A percentile compares a stretch with the other conserved stretches of the same genome.
phyloP scores from a whole-genome alignment of 129 eudicot species.

The Centella asiatica region DNA sequence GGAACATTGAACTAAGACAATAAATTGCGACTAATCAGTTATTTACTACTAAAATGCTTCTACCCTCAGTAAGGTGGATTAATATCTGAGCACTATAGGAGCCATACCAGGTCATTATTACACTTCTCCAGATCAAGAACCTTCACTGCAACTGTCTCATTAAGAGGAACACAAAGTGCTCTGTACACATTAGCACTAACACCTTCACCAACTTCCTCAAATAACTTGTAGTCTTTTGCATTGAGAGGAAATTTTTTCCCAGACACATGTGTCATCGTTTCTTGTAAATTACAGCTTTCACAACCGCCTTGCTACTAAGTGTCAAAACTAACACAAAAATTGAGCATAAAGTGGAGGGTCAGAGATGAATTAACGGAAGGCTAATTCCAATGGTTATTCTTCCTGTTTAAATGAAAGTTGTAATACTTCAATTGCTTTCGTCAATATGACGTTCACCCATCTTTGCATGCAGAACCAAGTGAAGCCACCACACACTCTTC shows the following conservation, averaged over 20 bases:
- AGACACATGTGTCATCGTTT: constrained; percentile 34
- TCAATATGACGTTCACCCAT: not conserved
- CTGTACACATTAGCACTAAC: constrained; percentile 89
- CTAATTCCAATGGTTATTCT: constrained; percentile 23
- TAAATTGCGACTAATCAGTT: not conserved
- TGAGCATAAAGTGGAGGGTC: constrained; percentile 1
- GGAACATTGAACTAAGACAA: not conserved
- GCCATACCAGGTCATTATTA: constrained; percentile 80
- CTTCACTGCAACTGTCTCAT: constrained; percentile 80
- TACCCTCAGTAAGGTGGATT: not conserved
- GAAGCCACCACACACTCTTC: not conserved
- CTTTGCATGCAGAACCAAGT: not conserved
- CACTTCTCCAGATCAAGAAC: constrained; percentile 96
- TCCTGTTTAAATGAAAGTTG: constrained; percentile 3
- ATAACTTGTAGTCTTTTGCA: constrained; percentile 62
- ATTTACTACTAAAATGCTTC: not conserved
- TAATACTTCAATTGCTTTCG: not conserved
- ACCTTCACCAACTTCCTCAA: constrained; percentile 95
- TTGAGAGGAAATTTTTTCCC: constrained; percentile 60
- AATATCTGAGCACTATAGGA: not conserved
- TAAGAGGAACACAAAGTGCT: constrained; percentile 78
- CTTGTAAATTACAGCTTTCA: constrained; percentile 25
- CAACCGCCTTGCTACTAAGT: constrained; percentile 20
- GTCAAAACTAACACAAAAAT: constrained; percentile 15
- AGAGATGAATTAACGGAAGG: constrained; percentile 14